Evolutionary conservation across 345 rosid species (phyloP).

Genomic region (Eucalyptus polybractea): DNA sequence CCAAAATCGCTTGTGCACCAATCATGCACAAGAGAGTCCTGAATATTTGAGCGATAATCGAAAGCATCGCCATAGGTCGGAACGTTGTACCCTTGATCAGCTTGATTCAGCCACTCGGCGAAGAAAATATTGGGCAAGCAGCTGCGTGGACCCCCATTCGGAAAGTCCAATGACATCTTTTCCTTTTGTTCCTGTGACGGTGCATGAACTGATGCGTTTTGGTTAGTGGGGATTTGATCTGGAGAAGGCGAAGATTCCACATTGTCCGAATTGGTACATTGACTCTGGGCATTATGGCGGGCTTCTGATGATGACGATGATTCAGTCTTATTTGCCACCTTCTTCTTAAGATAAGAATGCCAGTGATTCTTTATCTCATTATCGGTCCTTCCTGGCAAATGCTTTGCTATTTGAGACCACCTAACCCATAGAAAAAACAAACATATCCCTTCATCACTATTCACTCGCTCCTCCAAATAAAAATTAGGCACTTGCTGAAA

Average conservation of each 20-base stretch:
- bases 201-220: background rate
- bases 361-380: conserved; percentile 89
- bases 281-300: background rate
- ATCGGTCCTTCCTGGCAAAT: conserved; percentile 92
- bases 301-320: background rate
- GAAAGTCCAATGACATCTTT: background rate
- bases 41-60: conserved; percentile 3
- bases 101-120: conserved; percentile 5
- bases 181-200: background rate
- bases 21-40: background rate
- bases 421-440: conserved; percentile 2
- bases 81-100: background rate
- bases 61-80: background rate
- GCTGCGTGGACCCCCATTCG: background rate
- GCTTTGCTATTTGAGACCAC: conserved; percentile 87
- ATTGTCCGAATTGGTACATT: background rate
- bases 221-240: background rate
- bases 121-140: conserved; percentile 1
- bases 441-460: background rate
- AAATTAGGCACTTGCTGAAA: background rate
- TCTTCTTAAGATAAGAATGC: conserved; percentile 64
- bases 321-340: background rate
- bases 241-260: background rate
- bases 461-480: background rate
- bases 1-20: conserved; percentile 1